Percentiles rank a stretch among this genome's conserved stretches.
Evolutionary conservation across 1,139 yeast species (phyloP).

Genomic region (Hyphopichia burtonii): DNA sequence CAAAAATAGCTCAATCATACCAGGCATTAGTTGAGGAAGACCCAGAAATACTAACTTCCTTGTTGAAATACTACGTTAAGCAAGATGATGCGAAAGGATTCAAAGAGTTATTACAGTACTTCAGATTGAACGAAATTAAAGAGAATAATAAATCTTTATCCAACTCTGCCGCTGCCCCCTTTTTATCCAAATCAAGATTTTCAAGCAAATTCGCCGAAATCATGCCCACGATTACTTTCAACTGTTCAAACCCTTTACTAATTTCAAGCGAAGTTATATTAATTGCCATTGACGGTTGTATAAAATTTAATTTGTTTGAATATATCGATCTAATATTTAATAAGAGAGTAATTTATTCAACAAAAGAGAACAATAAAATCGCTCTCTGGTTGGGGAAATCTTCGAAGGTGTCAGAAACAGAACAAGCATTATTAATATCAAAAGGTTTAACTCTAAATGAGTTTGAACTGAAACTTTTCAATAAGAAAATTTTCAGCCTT

Average conservation of each 20-base stretch:
- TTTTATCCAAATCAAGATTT: slow-evolving; percentile 32
- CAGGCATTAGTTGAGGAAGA: slow-evolving; percentile 19
- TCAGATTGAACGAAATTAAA: slow-evolving; percentile 27
- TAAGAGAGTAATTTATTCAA: slow-evolving; percentile 32
- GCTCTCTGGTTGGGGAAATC: slow-evolving; percentile 17
- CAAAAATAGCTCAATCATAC: slow-evolving; percentile 8
- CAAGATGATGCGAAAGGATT: slow-evolving; percentile 21
- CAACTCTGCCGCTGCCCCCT: slow-evolving; percentile 16
- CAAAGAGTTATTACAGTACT: slow-evolving; percentile 25
- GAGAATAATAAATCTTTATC: slow-evolving; percentile 23
- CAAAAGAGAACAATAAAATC: slow-evolving; percentile 13
- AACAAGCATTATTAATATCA: slow-evolving; percentile 12
- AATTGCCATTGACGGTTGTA: slow-evolving; percentile 30
- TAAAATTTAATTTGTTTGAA: slow-evolving; percentile 24
- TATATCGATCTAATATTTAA: slow-evolving; percentile 35
- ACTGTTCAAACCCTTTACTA: slow-evolving; percentile 13
- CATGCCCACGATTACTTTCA: slow-evolving; percentile 9
- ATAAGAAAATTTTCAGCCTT: slow-evolving; percentile 23
- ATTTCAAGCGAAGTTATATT: slow-evolving; percentile 20
- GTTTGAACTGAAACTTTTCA: slow-evolving; percentile 20
- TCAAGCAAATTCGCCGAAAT: slow-evolving; percentile 10
- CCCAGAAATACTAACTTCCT: slow-evolving; percentile 27
- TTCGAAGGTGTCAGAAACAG: slow-evolving; percentile 4
- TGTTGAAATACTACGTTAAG: slow-evolving; percentile 25
- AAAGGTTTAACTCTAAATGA: slow-evolving; percentile 11